Evolutionary conservation across 305 asterid genomes (phyloP).

Genomic region (Plantago rigida): DNA sequence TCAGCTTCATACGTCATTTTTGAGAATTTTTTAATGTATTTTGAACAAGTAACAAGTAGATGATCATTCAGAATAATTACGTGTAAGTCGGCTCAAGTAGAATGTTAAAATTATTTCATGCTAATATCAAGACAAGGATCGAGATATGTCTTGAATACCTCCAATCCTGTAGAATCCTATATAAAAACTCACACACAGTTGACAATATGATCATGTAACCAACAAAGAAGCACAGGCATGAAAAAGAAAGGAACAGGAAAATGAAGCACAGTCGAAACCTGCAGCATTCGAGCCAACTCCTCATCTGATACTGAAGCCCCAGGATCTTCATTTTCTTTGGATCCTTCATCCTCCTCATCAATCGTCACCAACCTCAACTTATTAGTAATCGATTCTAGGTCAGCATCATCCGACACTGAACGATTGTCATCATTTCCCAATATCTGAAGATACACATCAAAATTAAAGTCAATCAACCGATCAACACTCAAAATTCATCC

Average conservation of each 20-base stretch:
- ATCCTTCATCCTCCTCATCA: slow-evolving; percentile 40
- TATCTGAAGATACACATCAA: slow-evolving; percentile 36
- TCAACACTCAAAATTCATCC: neutral
- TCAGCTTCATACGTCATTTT: too few species aligned
- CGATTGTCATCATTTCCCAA: slow-evolving; percentile 45
- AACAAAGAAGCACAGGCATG: too few species aligned
- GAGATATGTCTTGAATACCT: too few species aligned
- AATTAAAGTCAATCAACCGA: slow-evolving; percentile 23
- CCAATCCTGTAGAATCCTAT: too few species aligned
- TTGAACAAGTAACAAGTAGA: too few species aligned
- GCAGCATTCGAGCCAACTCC: slow-evolving; percentile 71
- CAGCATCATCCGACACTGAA: slow-evolving; percentile 48
- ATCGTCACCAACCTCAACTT: slow-evolving; percentile 52
- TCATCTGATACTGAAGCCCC: slow-evolving; percentile 53
- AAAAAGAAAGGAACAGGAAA: neutral
- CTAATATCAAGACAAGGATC: neutral
- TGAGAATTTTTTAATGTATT: too few species aligned
- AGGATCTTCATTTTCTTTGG: slow-evolving; percentile 30
- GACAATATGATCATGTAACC: too few species aligned
- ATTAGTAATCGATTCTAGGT: slow-evolving; percentile 46
- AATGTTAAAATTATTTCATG: neutral
- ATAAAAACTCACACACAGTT: too few species aligned
- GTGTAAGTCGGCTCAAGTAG: too few species aligned
- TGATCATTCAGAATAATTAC: too few species aligned
- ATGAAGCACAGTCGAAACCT: slow-evolving; percentile 35